phyloP scores from a whole-genome alignment of 2,329 filamentous ascomycete genomes.

The Capronia americana region DNA sequence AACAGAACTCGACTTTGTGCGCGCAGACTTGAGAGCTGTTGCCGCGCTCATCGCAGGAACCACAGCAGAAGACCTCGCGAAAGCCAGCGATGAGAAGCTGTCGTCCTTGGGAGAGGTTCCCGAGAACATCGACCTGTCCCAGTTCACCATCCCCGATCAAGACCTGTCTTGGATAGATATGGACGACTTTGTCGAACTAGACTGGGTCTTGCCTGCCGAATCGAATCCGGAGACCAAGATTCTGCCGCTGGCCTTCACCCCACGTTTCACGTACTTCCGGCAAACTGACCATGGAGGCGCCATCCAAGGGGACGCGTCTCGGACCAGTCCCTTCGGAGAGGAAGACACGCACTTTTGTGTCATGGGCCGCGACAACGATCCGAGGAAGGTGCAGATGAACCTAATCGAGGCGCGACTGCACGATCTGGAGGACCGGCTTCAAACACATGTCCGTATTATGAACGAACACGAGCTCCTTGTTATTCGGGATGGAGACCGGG shows the following conservation, averaged over 20 bases:
- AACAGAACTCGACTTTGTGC: constrained; percentile 88
- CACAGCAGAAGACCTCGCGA: constrained; percentile 74
- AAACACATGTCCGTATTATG: constrained; percentile 73
- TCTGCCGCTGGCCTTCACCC: constrained; percentile 86
- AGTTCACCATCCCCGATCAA: constrained; percentile 93
- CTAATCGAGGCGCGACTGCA: constrained; percentile 81
- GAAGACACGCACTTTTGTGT: constrained; percentile 95
- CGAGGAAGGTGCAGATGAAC: constrained; percentile 83
- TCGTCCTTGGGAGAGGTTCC: constrained; percentile 61
- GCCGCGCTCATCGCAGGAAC: constrained; percentile 88
- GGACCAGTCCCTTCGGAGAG: constrained; percentile 87
- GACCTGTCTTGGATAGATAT: constrained; percentile 98
- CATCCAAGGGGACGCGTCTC: constrained; percentile 78
- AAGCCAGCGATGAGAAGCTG: constrained; percentile 67
- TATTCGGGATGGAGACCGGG: constrained; percentile 61
- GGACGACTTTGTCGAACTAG: constrained; percentile 98
- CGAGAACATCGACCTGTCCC: constrained; percentile 70
- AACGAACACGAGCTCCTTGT: constrained; percentile 75
- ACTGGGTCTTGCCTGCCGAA: constrained; percentile 92
- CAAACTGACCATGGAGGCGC: constrained; percentile 89
- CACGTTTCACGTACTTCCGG: constrained; percentile 95
- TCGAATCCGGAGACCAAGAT: constrained; percentile 94
- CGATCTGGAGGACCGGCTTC: constrained; percentile 78
- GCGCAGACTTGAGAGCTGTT: constrained; percentile 89
- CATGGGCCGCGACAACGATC: constrained; percentile 90